Conservation (phyloP, 2,329 filamentous ascomycete genomes). For the Fusarium pseudoanthophilum region DNA sequence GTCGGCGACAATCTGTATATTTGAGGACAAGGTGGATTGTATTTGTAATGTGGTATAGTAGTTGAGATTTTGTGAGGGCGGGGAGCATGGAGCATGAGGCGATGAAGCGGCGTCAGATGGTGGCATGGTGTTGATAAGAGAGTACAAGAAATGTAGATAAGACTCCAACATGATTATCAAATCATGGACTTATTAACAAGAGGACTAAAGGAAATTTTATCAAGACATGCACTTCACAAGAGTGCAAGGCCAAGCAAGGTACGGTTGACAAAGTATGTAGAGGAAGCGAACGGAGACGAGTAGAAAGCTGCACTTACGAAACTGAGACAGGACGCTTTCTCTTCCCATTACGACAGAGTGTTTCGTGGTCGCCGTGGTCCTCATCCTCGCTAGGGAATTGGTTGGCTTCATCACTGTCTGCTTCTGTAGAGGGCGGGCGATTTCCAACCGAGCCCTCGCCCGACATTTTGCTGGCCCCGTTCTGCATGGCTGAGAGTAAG, state of each 20-base stretch:
- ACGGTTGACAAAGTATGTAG: constrained; percentile 17
- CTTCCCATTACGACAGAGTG: constrained; percentile 55
- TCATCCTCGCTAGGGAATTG: constrained; percentile 55
- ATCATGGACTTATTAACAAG: constrained; percentile 13
- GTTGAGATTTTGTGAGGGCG: constrained; percentile 23
- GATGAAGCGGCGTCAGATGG: constrained; percentile 26
- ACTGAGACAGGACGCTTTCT: constrained; percentile 70
- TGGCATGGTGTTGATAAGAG: constrained; percentile 36
- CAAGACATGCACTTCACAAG: constrained; percentile 11
- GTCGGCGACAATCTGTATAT: constrained; percentile 24
- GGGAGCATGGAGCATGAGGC: constrained; percentile 30
- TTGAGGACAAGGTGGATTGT: constrained; percentile 30
- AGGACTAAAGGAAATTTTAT: constrained; percentile 2
- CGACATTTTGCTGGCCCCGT: constrained; percentile 42
- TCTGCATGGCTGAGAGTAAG: constrained; percentile 38
- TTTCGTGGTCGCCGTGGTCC: constrained; percentile 56
- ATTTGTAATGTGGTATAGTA: constrained; percentile 14
- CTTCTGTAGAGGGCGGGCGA: constrained; percentile 50
- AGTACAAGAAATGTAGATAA: constrained; percentile 36
- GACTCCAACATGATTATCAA: constrained; percentile 34
- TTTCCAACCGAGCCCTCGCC: constrained; percentile 46
- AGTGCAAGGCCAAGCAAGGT: constrained; percentile 2
- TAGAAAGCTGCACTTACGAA: constrained; percentile 57
- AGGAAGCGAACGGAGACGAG: constrained; percentile 9
- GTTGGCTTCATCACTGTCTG: constrained; percentile 60